Percentiles rank a stretch among this genome's conserved stretches.
These are phyloP conservation scores for Fagus crenata DNA, from an alignment of 306 rosid genomes.

Conservation along the genomic window DNA sequence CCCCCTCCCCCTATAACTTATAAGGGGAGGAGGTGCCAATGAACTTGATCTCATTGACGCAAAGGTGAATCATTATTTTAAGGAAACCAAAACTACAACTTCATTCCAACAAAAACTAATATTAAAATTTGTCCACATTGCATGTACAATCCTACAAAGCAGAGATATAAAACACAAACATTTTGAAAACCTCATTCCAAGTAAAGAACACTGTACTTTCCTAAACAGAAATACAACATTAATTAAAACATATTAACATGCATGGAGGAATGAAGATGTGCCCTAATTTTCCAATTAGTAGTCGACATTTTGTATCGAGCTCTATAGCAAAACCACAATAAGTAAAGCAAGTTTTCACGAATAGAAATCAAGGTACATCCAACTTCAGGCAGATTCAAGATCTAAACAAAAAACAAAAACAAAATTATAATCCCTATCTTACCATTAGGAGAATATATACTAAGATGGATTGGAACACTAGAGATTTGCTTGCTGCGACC, in stretches of 20 bases:
- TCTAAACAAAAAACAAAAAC: background rate
- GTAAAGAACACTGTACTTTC: background rate
- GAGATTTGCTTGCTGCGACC: conserved; percentile 83
- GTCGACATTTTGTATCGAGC: background rate
- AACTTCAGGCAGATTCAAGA: conserved; percentile 1
- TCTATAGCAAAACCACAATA: background rate
- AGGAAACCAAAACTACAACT: background rate
- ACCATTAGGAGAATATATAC: conserved; percentile 91
- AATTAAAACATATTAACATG: background rate
- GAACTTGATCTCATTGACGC: background rate
- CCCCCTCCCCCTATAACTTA: no score
- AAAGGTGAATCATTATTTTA: background rate
- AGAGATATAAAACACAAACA: background rate
- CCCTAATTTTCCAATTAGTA: background rate
- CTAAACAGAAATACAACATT: background rate
- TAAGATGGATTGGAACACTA: conserved; percentile 89
- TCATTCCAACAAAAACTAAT: background rate
- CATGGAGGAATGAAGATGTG: background rate
- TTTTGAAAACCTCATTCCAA: background rate
- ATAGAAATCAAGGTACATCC: background rate
- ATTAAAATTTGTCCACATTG: background rate
- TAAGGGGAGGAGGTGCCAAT: no score
- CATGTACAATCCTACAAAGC: background rate
- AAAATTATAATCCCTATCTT: conserved; percentile 21
- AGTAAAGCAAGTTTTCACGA: background rate